A percentile compares a stretch with the other conserved stretches of the same genome.
Evolutionary conservation across 169 alveolate species (phyloP).

Genomic region (Plasmodium chabaudi): DNA sequence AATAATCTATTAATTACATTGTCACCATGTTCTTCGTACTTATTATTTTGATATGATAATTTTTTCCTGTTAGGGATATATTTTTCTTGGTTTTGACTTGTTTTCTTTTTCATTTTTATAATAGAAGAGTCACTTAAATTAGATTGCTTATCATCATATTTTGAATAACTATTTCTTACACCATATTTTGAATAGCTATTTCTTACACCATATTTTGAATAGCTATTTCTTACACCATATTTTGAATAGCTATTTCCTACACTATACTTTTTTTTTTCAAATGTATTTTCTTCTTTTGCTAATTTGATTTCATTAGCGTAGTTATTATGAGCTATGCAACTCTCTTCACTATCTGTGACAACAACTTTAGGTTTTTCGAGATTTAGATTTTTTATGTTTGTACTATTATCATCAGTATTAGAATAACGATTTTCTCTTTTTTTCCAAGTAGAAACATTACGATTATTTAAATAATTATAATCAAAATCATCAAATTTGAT

Average conservation of each 20-base stretch:
- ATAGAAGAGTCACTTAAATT: conserved; percentile 21
- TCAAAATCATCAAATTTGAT: conserved; percentile 74
- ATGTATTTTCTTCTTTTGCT: neutral
- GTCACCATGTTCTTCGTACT: no score
- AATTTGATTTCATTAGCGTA: neutral
- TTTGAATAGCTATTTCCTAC: no score
- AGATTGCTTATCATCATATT: neutral
- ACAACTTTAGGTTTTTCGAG: conserved; percentile 47
- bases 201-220: no score
- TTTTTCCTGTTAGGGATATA: no score
- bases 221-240: no score
- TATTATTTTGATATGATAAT: no score
- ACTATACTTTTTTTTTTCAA: no score
- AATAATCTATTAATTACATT: no score
- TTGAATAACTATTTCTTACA: no score
- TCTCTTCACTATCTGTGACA: conserved; percentile 36
- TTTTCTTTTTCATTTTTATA: neutral
- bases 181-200: no score
- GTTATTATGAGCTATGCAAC: neutral
- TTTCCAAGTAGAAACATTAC: conserved; percentile 3
- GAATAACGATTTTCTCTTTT: neutral
- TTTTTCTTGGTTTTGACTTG: no score
- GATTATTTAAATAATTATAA: conserved; percentile 47
- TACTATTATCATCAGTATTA: neutral
- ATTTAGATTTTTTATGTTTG: conserved; percentile 8